phyloP scores from a whole-genome alignment of 495 filamentous ascomycete genomes.

The Aspergillus funiculosus region DNA sequence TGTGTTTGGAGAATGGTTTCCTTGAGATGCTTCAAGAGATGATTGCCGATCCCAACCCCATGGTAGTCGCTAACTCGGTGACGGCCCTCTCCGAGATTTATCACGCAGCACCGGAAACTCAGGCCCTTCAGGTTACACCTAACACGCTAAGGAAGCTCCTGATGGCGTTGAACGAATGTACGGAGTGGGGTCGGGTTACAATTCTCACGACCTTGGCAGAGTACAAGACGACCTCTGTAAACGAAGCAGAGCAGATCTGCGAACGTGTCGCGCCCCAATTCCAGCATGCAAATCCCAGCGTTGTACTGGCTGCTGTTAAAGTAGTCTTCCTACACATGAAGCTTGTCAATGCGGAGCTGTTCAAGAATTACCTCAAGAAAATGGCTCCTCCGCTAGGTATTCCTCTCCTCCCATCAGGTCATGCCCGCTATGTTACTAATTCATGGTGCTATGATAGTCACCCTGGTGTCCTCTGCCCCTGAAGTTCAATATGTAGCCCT shows the following conservation, averaged over 20 bases:
- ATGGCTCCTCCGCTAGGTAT: slow-evolving; percentile 94
- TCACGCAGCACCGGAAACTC: slow-evolving; percentile 85
- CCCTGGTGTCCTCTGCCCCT: slow-evolving; percentile 87
- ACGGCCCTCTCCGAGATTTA: slow-evolving; percentile 88
- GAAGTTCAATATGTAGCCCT: slow-evolving; percentile 98
- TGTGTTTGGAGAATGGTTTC: slow-evolving; percentile 97
- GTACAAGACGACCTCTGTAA: slow-evolving; percentile 77
- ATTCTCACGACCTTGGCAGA: slow-evolving; percentile 87
- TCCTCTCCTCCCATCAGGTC: slow-evolving; percentile 12
- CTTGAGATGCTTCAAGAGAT: slow-evolving; percentile 92
- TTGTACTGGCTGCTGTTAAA: slow-evolving; percentile 95
- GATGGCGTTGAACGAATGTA: slow-evolving; percentile 97
- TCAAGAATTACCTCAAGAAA: slow-evolving; percentile 83
- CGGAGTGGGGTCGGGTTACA: slow-evolving; percentile 97
- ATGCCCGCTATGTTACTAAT: slow-evolving; percentile 10
- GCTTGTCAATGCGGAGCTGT: slow-evolving; percentile 67
- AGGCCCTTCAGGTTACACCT: slow-evolving; percentile 73
- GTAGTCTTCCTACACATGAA: slow-evolving; percentile 97
- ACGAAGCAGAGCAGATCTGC: slow-evolving; percentile 98
- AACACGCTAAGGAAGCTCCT: slow-evolving; percentile 86
- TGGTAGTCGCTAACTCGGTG: slow-evolving; percentile 97
- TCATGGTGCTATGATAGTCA: slow-evolving; percentile 54
- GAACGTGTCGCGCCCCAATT: slow-evolving; percentile 95
- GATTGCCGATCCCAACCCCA: slow-evolving; percentile 96
- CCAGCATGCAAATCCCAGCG: slow-evolving; percentile 96